Conservation (phyloP, 1,139 yeast species). For the Sugiyamaella xylanicola region DNA sequence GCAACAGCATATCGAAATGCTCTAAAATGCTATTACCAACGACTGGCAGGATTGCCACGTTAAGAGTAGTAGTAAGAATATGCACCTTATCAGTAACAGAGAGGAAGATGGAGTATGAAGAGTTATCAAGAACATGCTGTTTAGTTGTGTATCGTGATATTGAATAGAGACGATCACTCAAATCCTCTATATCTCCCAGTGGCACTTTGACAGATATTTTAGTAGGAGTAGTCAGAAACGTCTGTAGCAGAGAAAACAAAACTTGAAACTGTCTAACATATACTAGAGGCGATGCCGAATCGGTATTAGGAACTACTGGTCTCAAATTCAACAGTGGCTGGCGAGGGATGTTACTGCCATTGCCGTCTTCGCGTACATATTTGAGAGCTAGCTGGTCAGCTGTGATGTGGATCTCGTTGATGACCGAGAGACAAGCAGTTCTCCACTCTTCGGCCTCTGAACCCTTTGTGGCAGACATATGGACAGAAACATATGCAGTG, state of each 20-base stretch:
- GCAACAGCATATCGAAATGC: slow-evolving; percentile 34
- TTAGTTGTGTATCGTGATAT: slow-evolving; percentile 21
- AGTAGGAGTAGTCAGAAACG: slow-evolving; percentile 34
- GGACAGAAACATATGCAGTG: slow-evolving; percentile 60
- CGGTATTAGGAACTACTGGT: neutral
- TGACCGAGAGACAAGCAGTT: slow-evolving; percentile 27
- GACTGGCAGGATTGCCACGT: slow-evolving; percentile 24
- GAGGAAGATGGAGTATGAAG: slow-evolving; percentile 27
- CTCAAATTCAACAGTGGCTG: neutral
- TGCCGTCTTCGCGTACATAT: slow-evolving; percentile 32
- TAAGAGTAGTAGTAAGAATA: slow-evolving; percentile 26
- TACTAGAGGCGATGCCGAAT: neutral
- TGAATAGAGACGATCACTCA: slow-evolving; percentile 35
- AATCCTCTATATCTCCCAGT: slow-evolving; percentile 32
- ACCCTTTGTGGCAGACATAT: slow-evolving; percentile 58
- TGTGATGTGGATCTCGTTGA: slow-evolving; percentile 35
- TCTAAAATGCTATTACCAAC: slow-evolving; percentile 32
- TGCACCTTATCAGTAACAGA: slow-evolving; percentile 31
- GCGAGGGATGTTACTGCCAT: slow-evolving; percentile 9
- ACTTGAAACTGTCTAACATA: slow-evolving; percentile 26
- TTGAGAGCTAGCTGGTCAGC: slow-evolving; percentile 24
- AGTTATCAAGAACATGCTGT: slow-evolving; percentile 27
- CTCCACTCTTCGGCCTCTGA: slow-evolving; percentile 45
- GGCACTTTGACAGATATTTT: slow-evolving; percentile 38
- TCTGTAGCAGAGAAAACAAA: slow-evolving; percentile 31